Evolutionary conservation across 2,329 filamentous ascomycete species (phyloP).

Genomic region (Ophiostoma populinum): DNA sequence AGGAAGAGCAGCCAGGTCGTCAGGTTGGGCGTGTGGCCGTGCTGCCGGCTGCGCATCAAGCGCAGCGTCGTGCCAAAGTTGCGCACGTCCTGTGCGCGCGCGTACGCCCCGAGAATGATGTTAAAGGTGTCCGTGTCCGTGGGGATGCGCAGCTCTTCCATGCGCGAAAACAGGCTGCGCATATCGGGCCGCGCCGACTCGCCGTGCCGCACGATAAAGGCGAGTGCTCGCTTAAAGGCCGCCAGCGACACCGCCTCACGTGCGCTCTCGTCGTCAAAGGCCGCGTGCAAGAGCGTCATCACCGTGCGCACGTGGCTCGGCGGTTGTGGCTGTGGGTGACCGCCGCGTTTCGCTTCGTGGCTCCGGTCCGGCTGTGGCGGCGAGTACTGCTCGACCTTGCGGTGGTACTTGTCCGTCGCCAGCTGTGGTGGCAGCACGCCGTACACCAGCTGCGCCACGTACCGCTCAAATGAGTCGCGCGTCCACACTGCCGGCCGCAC

Average conservation of each 20-base stretch:
- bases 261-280: conserved; percentile 22
- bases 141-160: conserved; percentile 21
- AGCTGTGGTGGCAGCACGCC: conserved; percentile 19
- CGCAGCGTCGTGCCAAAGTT: conserved; percentile 24
- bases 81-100: conserved; percentile 22
- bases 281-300: conserved; percentile 20
- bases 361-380: too few relatives aligned
- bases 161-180: conserved; percentile 20
- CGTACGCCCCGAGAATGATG: conserved; percentile 25
- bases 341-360: too few relatives aligned
- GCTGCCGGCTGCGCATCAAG: conserved; percentile 21
- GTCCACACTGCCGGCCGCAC: conserved; percentile 25
- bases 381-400: conserved; percentile 4
- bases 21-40: conserved; percentile 23
- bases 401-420: conserved; percentile 20
- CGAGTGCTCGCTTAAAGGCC: conserved; percentile 27
- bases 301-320: too few relatives aligned
- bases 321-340: conserved; percentile 18
- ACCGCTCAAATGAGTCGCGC: conserved; percentile 22
- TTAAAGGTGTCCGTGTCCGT: conserved; percentile 31
- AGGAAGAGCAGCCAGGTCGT: conserved; percentile 32
- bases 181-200: conserved; percentile 14
- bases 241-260: conserved; percentile 20
- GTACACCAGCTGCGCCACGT: conserved; percentile 24
- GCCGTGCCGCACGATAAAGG: conserved; percentile 20